phyloP scores from a whole-genome alignment of 257 asterid species.

The Solanum paucissectum region DNA sequence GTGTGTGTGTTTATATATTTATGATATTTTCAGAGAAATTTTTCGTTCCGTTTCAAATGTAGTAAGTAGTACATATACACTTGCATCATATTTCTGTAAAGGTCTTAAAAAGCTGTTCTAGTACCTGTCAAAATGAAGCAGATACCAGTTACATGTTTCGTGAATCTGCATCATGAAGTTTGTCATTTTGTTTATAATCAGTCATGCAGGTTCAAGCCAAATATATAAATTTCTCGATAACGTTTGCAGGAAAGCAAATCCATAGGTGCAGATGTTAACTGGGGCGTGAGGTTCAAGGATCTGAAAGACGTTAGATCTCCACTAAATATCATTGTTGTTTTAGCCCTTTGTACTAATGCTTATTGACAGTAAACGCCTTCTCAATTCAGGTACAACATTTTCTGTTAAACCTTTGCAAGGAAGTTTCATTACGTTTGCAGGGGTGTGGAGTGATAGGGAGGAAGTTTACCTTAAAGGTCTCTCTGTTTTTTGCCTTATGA shows the following conservation, averaged over 20 bases:
- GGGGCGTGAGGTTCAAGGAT: conserved; percentile 96
- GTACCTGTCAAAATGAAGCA: not conserved
- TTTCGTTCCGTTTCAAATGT: conserved; percentile 3
- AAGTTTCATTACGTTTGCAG: conserved; percentile 82
- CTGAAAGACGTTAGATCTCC: conserved; percentile 56
- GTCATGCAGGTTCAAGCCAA: not conserved
- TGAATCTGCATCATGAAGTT: not conserved
- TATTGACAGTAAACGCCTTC: not conserved
- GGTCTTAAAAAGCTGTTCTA: not conserved
- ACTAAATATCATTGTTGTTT: not conserved
- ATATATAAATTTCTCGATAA: not conserved
- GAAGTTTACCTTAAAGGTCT: conserved; percentile 82
- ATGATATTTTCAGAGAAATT: not conserved
- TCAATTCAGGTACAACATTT: conserved; percentile 56
- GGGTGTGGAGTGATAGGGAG: conserved; percentile 82
- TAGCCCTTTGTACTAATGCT: conserved; percentile 1
- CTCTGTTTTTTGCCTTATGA: not conserved
- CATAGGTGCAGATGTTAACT: conserved; percentile 89
- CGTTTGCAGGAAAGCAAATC: conserved; percentile 80
- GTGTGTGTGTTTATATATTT: not conserved
- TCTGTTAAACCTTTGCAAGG: conserved; percentile 62
- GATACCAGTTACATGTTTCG: not conserved
- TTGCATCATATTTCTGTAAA: not conserved
- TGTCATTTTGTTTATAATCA: not conserved
- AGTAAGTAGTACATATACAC: not conserved